These are phyloP conservation scores for Davidsoniella australis DNA, from an alignment of 2,329 filamentous ascomycete species.

Conservation along the genomic window DNA sequence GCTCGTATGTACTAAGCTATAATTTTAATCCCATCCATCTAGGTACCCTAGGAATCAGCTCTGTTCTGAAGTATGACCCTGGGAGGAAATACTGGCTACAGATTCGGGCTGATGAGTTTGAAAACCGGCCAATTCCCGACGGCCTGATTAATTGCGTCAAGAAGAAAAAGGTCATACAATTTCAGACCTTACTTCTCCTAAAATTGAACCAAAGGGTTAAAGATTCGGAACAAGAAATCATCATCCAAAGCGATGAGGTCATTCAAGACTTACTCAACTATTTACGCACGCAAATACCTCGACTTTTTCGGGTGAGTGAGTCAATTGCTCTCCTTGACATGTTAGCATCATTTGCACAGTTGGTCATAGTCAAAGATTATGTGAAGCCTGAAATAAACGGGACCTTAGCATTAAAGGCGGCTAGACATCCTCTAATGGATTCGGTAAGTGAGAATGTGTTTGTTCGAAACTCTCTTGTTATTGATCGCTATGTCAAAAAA, in stretches of 20 bases:
- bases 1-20: not conserved
- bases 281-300: slow-evolving; percentile 54
- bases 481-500: not conserved
- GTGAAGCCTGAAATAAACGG: slow-evolving; percentile 51
- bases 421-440: slow-evolving; percentile 65
- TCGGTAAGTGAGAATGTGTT: slow-evolving; percentile 27
- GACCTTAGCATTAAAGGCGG: slow-evolving; percentile 54
- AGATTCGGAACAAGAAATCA: slow-evolving; percentile 68
- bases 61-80: slow-evolving; percentile 60
- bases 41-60: slow-evolving; percentile 40
- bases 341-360: slow-evolving; percentile 58
- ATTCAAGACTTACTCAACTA: slow-evolving; percentile 54
- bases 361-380: slow-evolving; percentile 44
- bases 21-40: not conserved
- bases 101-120: slow-evolving; percentile 44
- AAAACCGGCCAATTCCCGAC: slow-evolving; percentile 41
- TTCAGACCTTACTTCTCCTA: slow-evolving; percentile 68
- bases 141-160: slow-evolving; percentile 61
- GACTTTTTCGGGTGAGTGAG: slow-evolving; percentile 72
- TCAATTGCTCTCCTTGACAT: slow-evolving; percentile 78
- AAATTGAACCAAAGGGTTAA: slow-evolving; percentile 65
- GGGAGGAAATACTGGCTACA: slow-evolving; percentile 66
- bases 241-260: slow-evolving; percentile 64
- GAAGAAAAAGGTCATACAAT: slow-evolving; percentile 65
- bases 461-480: not conserved